Conservation (phyloP, 2,329 filamentous ascomycete genomes). For the Sphaerulina vaccinii region DNA sequence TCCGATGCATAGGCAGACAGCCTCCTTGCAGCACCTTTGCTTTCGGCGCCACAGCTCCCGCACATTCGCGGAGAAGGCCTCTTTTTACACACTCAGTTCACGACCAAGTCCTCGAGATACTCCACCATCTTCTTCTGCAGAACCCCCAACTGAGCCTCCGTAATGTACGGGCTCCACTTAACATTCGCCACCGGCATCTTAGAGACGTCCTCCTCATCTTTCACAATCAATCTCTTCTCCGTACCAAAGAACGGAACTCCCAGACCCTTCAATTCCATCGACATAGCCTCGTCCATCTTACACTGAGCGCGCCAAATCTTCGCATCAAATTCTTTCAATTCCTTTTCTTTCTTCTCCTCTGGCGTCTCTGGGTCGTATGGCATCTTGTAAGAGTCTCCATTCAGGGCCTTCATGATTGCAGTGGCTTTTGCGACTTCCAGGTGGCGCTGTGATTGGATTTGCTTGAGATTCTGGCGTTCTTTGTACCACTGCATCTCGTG, state of each 20-base stretch:
- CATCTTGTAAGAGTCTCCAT: slow-evolving; percentile 15
- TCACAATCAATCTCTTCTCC: slow-evolving; percentile 44
- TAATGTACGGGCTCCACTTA: background rate
- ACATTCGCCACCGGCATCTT: background rate
- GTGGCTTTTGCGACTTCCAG: slow-evolving; percentile 32
- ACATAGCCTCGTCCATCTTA: slow-evolving; percentile 61
- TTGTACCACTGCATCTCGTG: slow-evolving; percentile 60
- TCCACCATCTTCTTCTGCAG: background rate
- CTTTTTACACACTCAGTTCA: background rate
- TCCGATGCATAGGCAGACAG: too few species aligned
- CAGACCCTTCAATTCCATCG: slow-evolving; percentile 54
- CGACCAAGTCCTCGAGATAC: background rate
- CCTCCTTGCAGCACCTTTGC: background rate
- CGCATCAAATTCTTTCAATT: slow-evolving; percentile 58
- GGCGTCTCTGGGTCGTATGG: slow-evolving; percentile 15
- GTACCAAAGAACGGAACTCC: slow-evolving; percentile 63
- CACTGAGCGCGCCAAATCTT: slow-evolving; percentile 62
- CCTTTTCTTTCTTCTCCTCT: slow-evolving; percentile 44
- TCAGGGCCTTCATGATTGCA: slow-evolving; percentile 35
- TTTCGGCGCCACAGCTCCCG: background rate
- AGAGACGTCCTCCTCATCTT: slow-evolving; percentile 24
- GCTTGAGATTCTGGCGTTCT: slow-evolving; percentile 37
- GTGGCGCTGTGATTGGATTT: slow-evolving; percentile 32
- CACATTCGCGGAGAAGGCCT: background rate
- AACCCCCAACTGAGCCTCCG: background rate